Evolutionary conservation across 371 early-diverging fungal genomes (phyloP).

Genomic region (Mucor irregularis): DNA sequence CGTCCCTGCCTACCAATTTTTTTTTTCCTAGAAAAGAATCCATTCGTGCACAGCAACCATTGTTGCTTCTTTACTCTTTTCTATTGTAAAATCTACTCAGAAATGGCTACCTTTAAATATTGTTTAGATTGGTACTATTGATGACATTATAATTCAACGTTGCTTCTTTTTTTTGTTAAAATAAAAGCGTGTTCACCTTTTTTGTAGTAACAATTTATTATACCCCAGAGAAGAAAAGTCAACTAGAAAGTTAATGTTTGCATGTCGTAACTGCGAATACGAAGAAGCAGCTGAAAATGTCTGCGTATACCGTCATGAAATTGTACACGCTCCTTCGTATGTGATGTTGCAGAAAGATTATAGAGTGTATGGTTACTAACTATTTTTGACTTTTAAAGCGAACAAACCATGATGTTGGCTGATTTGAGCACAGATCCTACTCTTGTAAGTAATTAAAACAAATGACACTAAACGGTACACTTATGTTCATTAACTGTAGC

Average conservation of each 20-base stretch:
- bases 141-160: too few species aligned
- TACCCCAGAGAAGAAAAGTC: constrained; percentile 93
- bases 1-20: too few species aligned
- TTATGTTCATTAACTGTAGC: constrained; percentile 32
- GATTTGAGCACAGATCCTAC: constrained; percentile 87
- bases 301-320: constrained; percentile 87
- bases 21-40: too few species aligned
- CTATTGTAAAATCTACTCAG: too few species aligned
- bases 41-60: too few species aligned
- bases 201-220: constrained; percentile 87
- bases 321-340: constrained; percentile 80
- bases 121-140: constrained; percentile 68
- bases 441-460: constrained; percentile 52
- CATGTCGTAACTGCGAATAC: constrained; percentile 95
- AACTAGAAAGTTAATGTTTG: constrained; percentile 70
- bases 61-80: too few species aligned
- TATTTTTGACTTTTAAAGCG: constrained; percentile 42
- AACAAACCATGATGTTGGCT: constrained; percentile 73
- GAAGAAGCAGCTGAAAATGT: constrained; percentile 82
- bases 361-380: neutral
- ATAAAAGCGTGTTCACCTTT: neutral
- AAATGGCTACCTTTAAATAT: constrained; percentile 74
- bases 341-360: neutral
- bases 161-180: neutral
- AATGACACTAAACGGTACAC: neutral